These are phyloP conservation scores for Podochytrium sp. DNA, from an alignment of 192 early-diverging fungal genomes.

Conservation along the genomic window DNA sequence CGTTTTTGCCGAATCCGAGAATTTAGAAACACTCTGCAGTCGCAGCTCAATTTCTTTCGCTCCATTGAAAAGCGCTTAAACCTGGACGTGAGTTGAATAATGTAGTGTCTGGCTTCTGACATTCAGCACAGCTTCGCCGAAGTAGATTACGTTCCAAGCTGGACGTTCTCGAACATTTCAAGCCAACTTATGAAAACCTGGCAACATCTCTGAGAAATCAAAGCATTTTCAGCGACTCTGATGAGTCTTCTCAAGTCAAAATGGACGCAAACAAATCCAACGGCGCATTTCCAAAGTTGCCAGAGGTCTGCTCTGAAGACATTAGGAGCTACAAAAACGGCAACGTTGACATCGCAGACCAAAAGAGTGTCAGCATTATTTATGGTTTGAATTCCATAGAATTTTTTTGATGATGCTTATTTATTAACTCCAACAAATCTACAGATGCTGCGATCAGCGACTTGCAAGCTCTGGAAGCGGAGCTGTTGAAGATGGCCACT, in stretches of 20 bases:
- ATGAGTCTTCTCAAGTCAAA: not conserved
- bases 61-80: conserved; percentile 54
- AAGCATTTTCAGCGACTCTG: not conserved
- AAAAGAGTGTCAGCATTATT: conserved; percentile 43
- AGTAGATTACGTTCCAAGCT: conserved; percentile 26
- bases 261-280: not conserved
- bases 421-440: not conserved
- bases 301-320: conserved; percentile 42
- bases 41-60: conserved; percentile 59
- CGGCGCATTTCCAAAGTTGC: not conserved
- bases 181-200: conserved; percentile 13
- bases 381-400: conserved; percentile 46
- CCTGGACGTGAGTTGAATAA: conserved; percentile 40
- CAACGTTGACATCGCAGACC: conserved; percentile 41
- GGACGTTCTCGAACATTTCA: conserved; percentile 43
- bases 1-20: conserved; percentile 44
- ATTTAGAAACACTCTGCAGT: conserved; percentile 39
- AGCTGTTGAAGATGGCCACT: conserved; percentile 52
- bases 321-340: conserved; percentile 37
- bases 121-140: not conserved
- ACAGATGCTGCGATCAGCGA: conserved; percentile 53
- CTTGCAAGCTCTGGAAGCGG: conserved; percentile 46
- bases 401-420: conserved; percentile 15
- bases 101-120: not conserved
- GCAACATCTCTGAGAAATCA: conserved; percentile 7